These are phyloP conservation scores for Candida alai DNA, from an alignment of 805 yeast genomes.

Conservation along the genomic window DNA sequence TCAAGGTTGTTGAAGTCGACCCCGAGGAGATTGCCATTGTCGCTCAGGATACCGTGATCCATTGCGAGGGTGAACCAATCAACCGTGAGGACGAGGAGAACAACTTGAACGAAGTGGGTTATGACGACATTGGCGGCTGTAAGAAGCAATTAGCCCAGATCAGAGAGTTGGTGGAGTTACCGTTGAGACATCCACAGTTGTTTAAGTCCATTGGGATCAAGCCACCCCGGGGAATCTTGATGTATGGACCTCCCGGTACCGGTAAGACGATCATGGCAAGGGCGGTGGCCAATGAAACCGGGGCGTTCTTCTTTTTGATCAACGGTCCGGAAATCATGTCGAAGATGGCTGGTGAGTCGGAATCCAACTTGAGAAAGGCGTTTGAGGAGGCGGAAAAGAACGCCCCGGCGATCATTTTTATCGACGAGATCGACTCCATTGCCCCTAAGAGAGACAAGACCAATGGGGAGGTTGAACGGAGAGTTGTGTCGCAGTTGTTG, in stretches of 20 bases:
- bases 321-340: constrained; percentile 99
- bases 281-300: constrained; percentile 99
- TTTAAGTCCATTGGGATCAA: constrained; percentile 98
- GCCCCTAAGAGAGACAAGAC: constrained; percentile 99
- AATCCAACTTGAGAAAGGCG: constrained; percentile 94
- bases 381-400: constrained; percentile 99
- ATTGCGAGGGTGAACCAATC: constrained; percentile 98
- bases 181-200: constrained; percentile 96
- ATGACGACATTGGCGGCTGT: constrained; percentile 98
- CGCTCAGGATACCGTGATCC: constrained; percentile 96
- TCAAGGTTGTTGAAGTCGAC: constrained; percentile 96
- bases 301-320: constrained; percentile 96
- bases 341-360: constrained; percentile 99
- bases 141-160: constrained; percentile 99
- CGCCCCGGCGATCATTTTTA: constrained; percentile 95
- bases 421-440: constrained; percentile 97
- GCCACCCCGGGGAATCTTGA: constrained; percentile 96
- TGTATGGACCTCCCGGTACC: constrained; percentile 99
- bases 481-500: constrained; percentile 96
- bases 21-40: constrained; percentile 97
- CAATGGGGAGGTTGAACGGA: constrained; percentile 98
- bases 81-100: constrained; percentile 97
- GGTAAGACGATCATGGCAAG: constrained; percentile 99
- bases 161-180: constrained; percentile 96
- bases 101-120: constrained; percentile 94